Evolutionary conservation across 108 stramenopile species (phyloP).

Genomic region (Licmophora abbreviata): DNA sequence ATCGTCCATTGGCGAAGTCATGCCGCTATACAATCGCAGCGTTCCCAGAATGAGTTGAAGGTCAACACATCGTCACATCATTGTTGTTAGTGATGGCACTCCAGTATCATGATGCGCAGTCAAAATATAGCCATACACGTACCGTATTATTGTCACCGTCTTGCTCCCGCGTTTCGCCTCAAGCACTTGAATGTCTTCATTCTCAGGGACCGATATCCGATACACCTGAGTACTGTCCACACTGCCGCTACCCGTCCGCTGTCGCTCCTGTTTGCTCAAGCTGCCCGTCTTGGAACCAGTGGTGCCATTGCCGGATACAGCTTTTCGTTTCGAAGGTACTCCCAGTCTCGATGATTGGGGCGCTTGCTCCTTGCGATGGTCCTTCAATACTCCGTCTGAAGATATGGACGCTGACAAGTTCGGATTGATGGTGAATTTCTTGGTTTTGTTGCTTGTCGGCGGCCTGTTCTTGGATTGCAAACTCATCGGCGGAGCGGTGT

Average conservation of each 20-base stretch:
- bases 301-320: too few relatives aligned
- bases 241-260: constrained; percentile 10
- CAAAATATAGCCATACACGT: not conserved
- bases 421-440: too few relatives aligned
- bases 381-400: too few relatives aligned
- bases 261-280: constrained; percentile 7
- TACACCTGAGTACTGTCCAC: constrained; percentile 11
- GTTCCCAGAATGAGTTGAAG: not conserved
- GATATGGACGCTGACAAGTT: too few relatives aligned
- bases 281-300: too few relatives aligned
- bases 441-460: too few relatives aligned
- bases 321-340: too few relatives aligned
- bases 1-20: constrained; percentile 20
- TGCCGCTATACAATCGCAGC: constrained; percentile 5
- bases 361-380: too few relatives aligned
- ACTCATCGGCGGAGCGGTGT: too few relatives aligned
- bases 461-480: too few relatives aligned
- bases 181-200: constrained; percentile 18
- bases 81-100: not conserved
- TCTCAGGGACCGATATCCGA: constrained; percentile 1
- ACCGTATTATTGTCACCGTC: constrained; percentile 18
- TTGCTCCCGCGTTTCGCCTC: constrained; percentile 22
- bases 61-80: not conserved
- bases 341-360: too few relatives aligned
- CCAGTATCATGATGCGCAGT: not conserved